Base-by-base conservation (phyloP, 2,329 filamentous ascomycete genomes). In the Aaosphaeria pasadenensis region DNA sequence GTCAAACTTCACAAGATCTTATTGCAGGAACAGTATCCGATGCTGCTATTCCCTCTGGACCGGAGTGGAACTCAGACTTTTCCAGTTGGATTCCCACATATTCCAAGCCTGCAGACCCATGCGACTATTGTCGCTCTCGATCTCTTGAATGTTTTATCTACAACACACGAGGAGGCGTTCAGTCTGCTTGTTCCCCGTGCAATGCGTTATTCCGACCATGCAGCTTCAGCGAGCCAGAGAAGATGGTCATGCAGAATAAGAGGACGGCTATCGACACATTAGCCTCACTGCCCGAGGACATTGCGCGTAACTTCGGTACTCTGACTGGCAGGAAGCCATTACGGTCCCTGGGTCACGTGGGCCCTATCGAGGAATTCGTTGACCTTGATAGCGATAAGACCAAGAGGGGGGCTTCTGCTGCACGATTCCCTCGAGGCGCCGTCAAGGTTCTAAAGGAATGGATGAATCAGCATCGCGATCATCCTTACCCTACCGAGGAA, bases 401-500 rank as follows among this genome's bases (percentile, higher is more conserved):
- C 11, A 70, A 62, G 56, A 70, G 59, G 56, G 70, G 64, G 41
- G 52, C 70, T 56, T 54, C 62, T 24, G 64, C 62, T 40, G 56
- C 60, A 46, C 57, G 85, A 43, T 91, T 96, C 70, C 89, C 90
- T 4, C 78, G 88, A 53, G 85, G 91, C 57, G 89, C 89, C 1
- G 81, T 94, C 52, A 87, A 87, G 58, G 81, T 90, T 38, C 73
- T 96, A 44, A 92, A 92, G 71, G 85, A 86, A 58, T 96, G 91
- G 91, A 79, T 95, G 31, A 82, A 86, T 0, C 85, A 84, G 5
- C 90, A 96, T 64, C 82, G 82, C 60, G 81, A 87, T 45, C 88
- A 95, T 59, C 91, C 91, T 0, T 96, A 96, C 64, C 91, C 91
- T 5, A 91, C 84, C 32, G 90, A 95, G 39, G 85, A 90, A 49